Base-by-base conservation (phyloP, 192 early-diverging fungal species). In the Linnemannia hyalina region DNA sequence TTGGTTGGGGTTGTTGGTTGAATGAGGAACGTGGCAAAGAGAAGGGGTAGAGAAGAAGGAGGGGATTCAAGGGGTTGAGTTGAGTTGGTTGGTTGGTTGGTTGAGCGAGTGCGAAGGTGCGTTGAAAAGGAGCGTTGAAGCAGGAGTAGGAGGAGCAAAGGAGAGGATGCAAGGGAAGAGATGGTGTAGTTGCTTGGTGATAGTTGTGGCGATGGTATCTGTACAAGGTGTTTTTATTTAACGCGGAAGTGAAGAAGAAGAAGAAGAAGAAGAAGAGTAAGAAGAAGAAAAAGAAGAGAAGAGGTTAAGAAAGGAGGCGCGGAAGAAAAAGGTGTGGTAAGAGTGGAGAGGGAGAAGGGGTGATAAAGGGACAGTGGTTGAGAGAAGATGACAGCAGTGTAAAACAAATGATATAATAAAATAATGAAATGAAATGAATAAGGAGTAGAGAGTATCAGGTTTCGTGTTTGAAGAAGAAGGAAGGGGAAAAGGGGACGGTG, bases 1-100 rank as follows among this genome's bases (percentile, higher is more conserved):
- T 57, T n/a, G 55, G n/a, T 26, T 57, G 55, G n/a, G 55, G 35
- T 35, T 35, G 35, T 6, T 23, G n/a, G 60, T 32, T 23, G 26
- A 65, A 65, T 32, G 60, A 47, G 47, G 72, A 73, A 47, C 72
- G 72, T 73, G 47, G 72, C 72, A 47, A 52, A 36, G 72, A 71
- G 32, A 41, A 23, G 40, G 40, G 70, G 70, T 11, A 41, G 46
- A 38, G 18, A 46, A 46, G n/a, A 26, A 49, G 74, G 55, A 26
- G 47, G 4, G 55, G 57, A 65, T 47, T 47, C 46, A 49, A 54
- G 42, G 73, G 47, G 42, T 40, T 52, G 32, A 23, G 73, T 74
- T 52, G 73, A 35, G 46, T 26, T 52, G 42, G 73, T 74, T 73
- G 55, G 55, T 49, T 49, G 47, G 49, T 52, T 20, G 49, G 55